phyloP scores from a whole-genome alignment of 192 early-diverging fungal species.

The Glomus cerebriforme region DNA sequence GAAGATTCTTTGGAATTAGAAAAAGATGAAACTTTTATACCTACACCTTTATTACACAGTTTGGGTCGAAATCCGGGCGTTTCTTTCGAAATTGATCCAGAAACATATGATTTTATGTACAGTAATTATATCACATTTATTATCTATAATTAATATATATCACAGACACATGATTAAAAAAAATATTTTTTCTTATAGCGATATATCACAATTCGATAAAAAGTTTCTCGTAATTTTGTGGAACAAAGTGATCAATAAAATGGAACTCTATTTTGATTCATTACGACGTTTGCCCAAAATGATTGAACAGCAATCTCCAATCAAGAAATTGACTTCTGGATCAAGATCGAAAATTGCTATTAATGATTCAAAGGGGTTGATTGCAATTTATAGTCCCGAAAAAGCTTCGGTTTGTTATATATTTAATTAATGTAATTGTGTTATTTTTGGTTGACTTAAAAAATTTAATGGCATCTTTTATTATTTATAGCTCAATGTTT shows the following conservation, averaged over 20 bases:
- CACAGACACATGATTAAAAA: background rate
- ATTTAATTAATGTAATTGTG: background rate
- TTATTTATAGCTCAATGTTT: conserved; percentile 22
- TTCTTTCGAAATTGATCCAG: conserved; percentile 16
- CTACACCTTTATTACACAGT: background rate
- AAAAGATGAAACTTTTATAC: conserved; percentile 1
- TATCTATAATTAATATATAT: background rate
- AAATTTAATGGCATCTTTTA: background rate
- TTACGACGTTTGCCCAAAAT: background rate
- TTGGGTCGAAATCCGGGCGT: background rate
- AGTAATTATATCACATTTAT: no score
- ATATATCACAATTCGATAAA: conserved; percentile 18
- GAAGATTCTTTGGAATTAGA: conserved; percentile 9
- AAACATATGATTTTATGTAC: conserved; percentile 22
- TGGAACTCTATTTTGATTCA: conserved; percentile 24
- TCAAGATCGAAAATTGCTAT: conserved; percentile 5
- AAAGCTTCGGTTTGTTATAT: conserved; percentile 6
- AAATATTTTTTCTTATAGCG: conserved; percentile 2
- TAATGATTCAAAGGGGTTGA: conserved; percentile 30
- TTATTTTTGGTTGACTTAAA: background rate
- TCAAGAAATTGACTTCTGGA: conserved; percentile 2
- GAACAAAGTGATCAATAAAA: background rate
- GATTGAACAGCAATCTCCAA: background rate
- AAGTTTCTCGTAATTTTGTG: conserved; percentile 23
- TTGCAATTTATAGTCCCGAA: conserved; percentile 27